These are phyloP conservation scores for Sophora flavescens DNA, from an alignment of 306 rosid genomes.

Conservation along the genomic window DNA sequence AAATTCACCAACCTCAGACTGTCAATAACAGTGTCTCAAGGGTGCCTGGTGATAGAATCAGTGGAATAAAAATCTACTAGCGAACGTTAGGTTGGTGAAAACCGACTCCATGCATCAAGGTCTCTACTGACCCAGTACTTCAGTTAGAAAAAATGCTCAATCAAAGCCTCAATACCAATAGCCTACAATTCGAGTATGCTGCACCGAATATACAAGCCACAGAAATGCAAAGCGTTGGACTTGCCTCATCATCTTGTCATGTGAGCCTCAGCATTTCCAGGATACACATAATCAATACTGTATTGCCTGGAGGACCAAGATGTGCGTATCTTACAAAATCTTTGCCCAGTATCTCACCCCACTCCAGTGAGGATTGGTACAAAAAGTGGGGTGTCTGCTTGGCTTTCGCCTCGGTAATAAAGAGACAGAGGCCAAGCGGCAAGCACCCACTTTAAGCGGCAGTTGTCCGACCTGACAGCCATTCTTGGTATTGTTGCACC, in stretches of 20 bases:
- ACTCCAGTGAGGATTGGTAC: slow-evolving; percentile 46
- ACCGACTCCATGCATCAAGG: slow-evolving; percentile 46
- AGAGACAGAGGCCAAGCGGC: slow-evolving; percentile 45
- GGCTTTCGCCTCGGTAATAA: slow-evolving; percentile 39
- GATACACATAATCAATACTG: slow-evolving; percentile 44
- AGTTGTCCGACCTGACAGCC: slow-evolving; percentile 48
- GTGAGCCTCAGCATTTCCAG: slow-evolving; percentile 50
- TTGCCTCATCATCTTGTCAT: slow-evolving; percentile 46
- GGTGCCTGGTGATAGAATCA: slow-evolving; percentile 37
- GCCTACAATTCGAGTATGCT: slow-evolving; percentile 49
- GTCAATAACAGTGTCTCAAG: slow-evolving; percentile 48
- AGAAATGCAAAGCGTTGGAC: slow-evolving; percentile 43
- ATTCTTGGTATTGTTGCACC: slow-evolving; percentile 45
- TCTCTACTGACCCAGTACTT: slow-evolving; percentile 49
- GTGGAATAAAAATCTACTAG: slow-evolving; percentile 41
- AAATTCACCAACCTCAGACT: slow-evolving; percentile 49
- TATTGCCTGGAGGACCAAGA: slow-evolving; percentile 48
- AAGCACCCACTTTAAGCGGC: slow-evolving; percentile 43
- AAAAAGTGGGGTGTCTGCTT: slow-evolving; percentile 46
- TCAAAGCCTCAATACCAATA: slow-evolving; percentile 46
- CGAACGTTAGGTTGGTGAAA: slow-evolving; percentile 44
- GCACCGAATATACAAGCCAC: slow-evolving; percentile 43
- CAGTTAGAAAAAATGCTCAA: slow-evolving; percentile 45
- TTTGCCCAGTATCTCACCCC: slow-evolving; percentile 44
- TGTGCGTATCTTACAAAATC: slow-evolving; percentile 45